Percentiles rank a stretch among this genome's conserved stretches.
phyloP scores from a whole-genome alignment of 1,284 basidiomycete species.

The Earliella scabrosa region DNA sequence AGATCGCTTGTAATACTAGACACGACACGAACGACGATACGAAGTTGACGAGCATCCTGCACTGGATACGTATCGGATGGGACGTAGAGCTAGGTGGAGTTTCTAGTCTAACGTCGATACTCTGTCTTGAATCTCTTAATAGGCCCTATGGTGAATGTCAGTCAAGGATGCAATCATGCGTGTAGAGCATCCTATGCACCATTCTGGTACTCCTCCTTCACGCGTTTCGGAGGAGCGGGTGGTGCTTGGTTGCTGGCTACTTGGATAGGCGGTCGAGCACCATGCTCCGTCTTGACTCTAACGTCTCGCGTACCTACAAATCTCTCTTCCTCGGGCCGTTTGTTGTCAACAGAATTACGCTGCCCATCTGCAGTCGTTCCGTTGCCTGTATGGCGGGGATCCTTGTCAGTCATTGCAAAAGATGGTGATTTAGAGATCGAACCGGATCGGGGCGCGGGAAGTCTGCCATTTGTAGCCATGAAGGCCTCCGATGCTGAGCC shows the following conservation, averaged over 20 bases:
- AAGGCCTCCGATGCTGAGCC: background rate
- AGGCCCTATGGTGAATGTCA: background rate
- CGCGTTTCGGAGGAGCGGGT: background rate
- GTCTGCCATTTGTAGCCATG: background rate
- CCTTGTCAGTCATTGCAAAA: too few species aligned
- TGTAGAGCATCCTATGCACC: background rate
- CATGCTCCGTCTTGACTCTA: background rate
- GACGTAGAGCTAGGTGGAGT: too few species aligned
- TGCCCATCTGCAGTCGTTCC: background rate
- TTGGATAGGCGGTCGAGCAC: background rate
- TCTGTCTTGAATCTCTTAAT: background rate
- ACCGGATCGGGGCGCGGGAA: background rate
- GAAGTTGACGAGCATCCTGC: too few species aligned
- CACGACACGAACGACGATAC: too few species aligned
- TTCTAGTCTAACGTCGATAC: background rate
- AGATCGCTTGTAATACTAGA: too few species aligned
- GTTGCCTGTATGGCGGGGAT: too few species aligned
- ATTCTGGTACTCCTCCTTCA: background rate
- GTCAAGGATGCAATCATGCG: background rate
- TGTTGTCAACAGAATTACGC: background rate
- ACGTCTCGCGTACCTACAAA: background rate
- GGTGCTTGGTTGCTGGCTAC: background rate
- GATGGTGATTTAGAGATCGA: too few species aligned
- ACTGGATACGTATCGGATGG: too few species aligned
- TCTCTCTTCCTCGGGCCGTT: background rate